Evolutionary conservation across 108 stramenopile genomes (phyloP), one percentile per base, ranked within the genome.

Genomic region (Bacterosira constricta): DNA sequence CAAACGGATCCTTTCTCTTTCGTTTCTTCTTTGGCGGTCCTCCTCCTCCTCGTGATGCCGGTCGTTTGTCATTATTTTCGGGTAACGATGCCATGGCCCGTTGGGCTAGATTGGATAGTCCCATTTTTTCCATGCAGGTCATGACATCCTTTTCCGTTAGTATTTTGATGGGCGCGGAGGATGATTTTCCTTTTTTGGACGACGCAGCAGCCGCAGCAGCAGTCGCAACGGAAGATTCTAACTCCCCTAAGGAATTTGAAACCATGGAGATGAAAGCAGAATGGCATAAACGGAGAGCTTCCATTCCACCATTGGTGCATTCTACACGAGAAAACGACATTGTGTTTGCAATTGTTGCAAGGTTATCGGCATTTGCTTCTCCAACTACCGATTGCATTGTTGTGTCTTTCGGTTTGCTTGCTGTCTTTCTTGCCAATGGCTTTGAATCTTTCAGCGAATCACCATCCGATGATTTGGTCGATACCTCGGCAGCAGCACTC

Each of bases 231-330:
- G 58, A 62, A 46, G 42, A 47, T 49, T 50, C 35, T 25, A 63
- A 23, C 26, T 49, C 63, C 18, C 44, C 62, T 3, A 71, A 23
- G 23, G 32, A 54, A 25, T 20, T 20, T 0, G 69, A 41, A 23
- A 35, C 23, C 13, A 23, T 13, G 26, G 47, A 34, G 31, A 71
- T 5, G 35, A 71, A 71, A 21, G 55, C 61, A 23, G 69, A 47
- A 25, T 71, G 69, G 37, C 69, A 71, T 32, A 50, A 1, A 10
- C 56, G 60, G 34, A 71, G 21, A 31, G 69, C 69, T 30, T 71
- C 69, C 62, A 71, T 63, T 29, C 61, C 69, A 13, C 69, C 69
- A 34, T 71, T 63, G 60, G 69, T 71, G 32, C 69, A 71, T 63
- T 50, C 46, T 49, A 63, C 35, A 49, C 17, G 41, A 26, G 57